Evolutionary conservation across 257 asterid species (phyloP).

Genomic region (Scutellaria barbata): DNA sequence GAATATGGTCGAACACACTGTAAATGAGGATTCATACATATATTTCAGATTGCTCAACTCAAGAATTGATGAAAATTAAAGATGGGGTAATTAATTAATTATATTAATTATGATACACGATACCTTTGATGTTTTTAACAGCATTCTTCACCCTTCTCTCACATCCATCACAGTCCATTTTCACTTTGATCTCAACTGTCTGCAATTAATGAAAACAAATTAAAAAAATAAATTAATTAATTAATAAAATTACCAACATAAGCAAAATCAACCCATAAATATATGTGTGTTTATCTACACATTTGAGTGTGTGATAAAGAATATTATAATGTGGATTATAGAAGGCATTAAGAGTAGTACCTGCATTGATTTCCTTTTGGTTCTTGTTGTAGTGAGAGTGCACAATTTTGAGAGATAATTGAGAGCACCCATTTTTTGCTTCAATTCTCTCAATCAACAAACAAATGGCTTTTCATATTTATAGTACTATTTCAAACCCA

Average conservation of each 20-base stretch:
- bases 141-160: conserved; percentile 89
- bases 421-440: conserved; percentile 79
- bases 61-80: too few relatives aligned
- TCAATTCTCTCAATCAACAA: conserved; percentile 27
- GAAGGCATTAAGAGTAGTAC: conserved; percentile 37
- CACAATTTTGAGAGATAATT: conserved; percentile 77
- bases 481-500: conserved; percentile 31
- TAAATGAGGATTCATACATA: too few relatives aligned
- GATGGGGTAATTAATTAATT: too few relatives aligned
- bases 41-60: too few relatives aligned
- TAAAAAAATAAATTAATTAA: too few relatives aligned
- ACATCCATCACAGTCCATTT: conserved; percentile 99
- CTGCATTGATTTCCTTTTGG: conserved; percentile 82
- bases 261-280: not conserved
- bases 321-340: too few relatives aligned
- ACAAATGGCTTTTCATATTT: conserved; percentile 30
- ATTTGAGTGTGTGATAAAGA: not conserved
- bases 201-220: conserved; percentile 32
- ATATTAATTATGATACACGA: not conserved
- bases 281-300: not conserved
- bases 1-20: too few relatives aligned
- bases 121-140: conserved; percentile 75
- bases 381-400: conserved; percentile 53
- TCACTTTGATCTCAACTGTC: conserved; percentile 92
- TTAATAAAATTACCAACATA: not conserved